phyloP scores from a whole-genome alignment of 2,329 filamentous ascomycete species.

The Leptographium lundbergii region DNA sequence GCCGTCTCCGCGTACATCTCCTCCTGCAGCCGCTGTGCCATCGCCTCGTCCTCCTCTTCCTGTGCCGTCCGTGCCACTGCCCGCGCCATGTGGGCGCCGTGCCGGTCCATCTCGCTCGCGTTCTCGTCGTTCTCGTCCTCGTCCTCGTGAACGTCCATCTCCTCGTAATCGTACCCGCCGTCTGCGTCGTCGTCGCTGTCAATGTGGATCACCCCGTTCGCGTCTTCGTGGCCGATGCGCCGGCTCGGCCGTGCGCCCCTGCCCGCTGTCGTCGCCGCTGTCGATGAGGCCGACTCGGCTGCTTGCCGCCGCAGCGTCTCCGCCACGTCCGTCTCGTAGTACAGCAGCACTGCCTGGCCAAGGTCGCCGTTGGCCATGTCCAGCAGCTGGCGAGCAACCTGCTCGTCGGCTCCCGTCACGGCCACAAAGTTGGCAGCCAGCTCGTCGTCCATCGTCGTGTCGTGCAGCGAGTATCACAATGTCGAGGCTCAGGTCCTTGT shows the following conservation, averaged over 20 bases:
- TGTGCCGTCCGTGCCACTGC: constrained; percentile 35
- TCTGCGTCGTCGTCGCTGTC: constrained; percentile 61
- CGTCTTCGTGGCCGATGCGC: constrained; percentile 32
- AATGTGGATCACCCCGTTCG: constrained; percentile 55
- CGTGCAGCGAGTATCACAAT: neutral
- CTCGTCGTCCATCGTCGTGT: constrained; percentile 50
- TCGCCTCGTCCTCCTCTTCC: constrained; percentile 82
- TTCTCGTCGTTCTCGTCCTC: constrained; percentile 18
- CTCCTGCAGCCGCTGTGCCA: constrained; percentile 84
- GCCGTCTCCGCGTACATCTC: constrained; percentile 55
- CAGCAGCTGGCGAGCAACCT: constrained; percentile 71
- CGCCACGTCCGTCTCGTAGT: constrained; percentile 71
- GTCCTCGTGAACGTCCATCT: constrained; percentile 18
- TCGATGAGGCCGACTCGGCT: neutral
- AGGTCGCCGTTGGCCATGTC: constrained; percentile 74
- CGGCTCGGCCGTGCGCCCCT: neutral
- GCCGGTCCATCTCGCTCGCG: constrained; percentile 26
- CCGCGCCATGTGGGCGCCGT: constrained; percentile 26
- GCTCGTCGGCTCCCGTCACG: constrained; percentile 64
- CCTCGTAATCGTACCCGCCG: constrained; percentile 26
- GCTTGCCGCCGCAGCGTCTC: constrained; percentile 27
- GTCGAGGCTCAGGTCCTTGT: neutral
- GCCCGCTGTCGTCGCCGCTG: neutral
- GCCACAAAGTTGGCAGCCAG: constrained; percentile 60
- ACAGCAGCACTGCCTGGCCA: constrained; percentile 78